Evolutionary conservation across 352 stramenopile genomes (phyloP).

Genomic region (Peronospora destructor): DNA sequence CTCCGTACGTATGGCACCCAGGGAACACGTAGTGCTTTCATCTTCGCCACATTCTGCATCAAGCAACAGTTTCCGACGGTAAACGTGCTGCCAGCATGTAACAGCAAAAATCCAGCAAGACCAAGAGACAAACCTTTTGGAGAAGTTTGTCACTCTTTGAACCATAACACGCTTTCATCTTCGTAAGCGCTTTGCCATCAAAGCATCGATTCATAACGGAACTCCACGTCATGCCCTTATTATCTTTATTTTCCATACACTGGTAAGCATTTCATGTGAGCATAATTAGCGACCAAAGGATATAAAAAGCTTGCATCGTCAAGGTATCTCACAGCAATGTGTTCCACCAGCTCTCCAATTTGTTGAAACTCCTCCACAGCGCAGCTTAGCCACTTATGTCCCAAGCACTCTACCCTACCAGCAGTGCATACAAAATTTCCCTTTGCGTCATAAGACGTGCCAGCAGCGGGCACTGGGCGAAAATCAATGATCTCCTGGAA

Average conservation of each 20-base stretch:
- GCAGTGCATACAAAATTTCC: conserved; percentile 65
- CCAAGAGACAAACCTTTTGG: conserved; percentile 30
- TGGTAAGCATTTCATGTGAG: conserved; percentile 12
- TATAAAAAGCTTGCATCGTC: neutral
- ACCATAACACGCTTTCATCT: conserved; percentile 63
- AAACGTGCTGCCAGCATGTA: conserved; percentile 3
- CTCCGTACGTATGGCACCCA: conserved; percentile 69
- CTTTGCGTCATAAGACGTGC: conserved; percentile 43
- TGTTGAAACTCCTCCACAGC: conserved; percentile 58
- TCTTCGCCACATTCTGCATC: conserved; percentile 43
- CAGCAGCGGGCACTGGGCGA: conserved; percentile 59
- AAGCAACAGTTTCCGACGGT: conserved; percentile 2
- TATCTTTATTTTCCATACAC: conserved; percentile 74
- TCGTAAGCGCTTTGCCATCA: conserved; percentile 31
- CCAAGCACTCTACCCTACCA: conserved; percentile 64
- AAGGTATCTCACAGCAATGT: conserved; percentile 41
- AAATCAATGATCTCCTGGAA: conserved; percentile 73
- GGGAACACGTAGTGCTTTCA: conserved; percentile 38
- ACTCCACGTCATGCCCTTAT: conserved; percentile 66
- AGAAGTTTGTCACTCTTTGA: conserved; percentile 51
- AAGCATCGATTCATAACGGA: conserved; percentile 62
- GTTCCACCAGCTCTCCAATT: conserved; percentile 52
- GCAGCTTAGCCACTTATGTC: conserved; percentile 77
- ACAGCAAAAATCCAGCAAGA: neutral
- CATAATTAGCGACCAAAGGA: conserved; percentile 7